Evolutionary conservation across 169 alveolate species (phyloP).

Genomic region (Babesia bovis): DNA sequence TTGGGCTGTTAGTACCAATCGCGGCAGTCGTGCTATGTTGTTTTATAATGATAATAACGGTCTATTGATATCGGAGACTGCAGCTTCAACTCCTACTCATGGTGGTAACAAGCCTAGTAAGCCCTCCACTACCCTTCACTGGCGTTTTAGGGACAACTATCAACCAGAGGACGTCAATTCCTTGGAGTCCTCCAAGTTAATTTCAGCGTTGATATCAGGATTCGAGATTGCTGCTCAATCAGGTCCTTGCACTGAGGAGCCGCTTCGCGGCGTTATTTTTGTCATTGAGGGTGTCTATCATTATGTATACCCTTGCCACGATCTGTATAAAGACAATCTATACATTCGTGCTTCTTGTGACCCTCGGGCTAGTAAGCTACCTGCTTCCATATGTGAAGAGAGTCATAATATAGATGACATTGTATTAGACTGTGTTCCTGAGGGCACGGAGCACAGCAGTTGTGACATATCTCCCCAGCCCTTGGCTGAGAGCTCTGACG

Average conservation of each 20-base stretch:
- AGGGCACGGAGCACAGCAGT: background rate
- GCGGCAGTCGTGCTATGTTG: conserved; percentile 63
- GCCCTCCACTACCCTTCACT: conserved; percentile 35
- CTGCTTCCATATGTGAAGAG: background rate
- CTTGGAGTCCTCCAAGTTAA: conserved; percentile 32
- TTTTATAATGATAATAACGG: conserved; percentile 45
- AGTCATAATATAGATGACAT: background rate
- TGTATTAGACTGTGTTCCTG: background rate
- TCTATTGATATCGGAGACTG: background rate
- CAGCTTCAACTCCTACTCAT: conserved; percentile 1
- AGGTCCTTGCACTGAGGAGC: conserved; percentile 95
- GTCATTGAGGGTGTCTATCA: conserved; percentile 53
- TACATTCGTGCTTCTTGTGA: background rate
- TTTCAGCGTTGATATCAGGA: conserved; percentile 79
- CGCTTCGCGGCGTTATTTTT: conserved; percentile 78
- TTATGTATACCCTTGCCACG: background rate
- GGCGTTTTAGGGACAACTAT: conserved; percentile 59
- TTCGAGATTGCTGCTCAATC: conserved; percentile 90
- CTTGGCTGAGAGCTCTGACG: background rate
- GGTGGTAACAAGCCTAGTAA: conserved; percentile 1
- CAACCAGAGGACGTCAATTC: conserved; percentile 33
- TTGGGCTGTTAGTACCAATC: conserved; percentile 59
- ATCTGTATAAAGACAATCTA: background rate
- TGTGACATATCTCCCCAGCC: background rate
- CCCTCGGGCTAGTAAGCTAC: background rate